Evolutionary conservation across 2,329 filamentous ascomycete species (phyloP).

Genomic region (Talaromyces sp.): DNA sequence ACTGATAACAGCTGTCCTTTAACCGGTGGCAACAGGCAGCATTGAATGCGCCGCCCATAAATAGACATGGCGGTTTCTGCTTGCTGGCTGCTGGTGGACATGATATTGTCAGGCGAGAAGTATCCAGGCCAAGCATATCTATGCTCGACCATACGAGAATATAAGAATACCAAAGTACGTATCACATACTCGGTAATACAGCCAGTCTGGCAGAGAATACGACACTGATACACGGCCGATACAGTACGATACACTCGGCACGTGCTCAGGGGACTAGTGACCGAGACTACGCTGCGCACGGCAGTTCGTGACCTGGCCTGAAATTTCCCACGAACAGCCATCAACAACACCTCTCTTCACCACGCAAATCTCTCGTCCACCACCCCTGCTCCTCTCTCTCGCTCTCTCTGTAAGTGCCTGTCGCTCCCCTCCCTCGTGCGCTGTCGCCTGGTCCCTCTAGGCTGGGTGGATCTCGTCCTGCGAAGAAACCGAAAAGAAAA

Average conservation of each 20-base stretch:
- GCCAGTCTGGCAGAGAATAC: not conserved
- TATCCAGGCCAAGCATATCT: not conserved
- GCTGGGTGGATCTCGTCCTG: not conserved
- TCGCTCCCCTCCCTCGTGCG: not conserved
- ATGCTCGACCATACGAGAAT: not conserved
- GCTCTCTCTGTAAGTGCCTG: not conserved
- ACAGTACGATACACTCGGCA: not conserved
- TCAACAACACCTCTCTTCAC: not conserved
- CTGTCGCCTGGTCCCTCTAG: constrained; percentile 7
- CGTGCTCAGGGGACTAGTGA: constrained; percentile 18
- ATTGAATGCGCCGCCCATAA: not conserved
- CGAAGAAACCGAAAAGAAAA: not conserved
- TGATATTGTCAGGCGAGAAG: not conserved
- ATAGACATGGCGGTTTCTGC: not conserved
- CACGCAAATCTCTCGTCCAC: not conserved
- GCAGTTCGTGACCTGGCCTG: constrained; percentile 31
- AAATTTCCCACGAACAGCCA: constrained; percentile 18
- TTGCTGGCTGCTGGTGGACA: not conserved
- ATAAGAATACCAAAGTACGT: not conserved
- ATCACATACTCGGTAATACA: not conserved
- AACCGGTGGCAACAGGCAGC: not conserved
- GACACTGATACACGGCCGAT: not conserved
- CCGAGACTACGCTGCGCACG: constrained; percentile 32
- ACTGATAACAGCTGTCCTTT: not conserved
- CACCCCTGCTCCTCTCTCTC: not conserved